phyloP scores from a whole-genome alignment of 2,329 filamentous ascomycete species.

The Curvularia lunata region DNA sequence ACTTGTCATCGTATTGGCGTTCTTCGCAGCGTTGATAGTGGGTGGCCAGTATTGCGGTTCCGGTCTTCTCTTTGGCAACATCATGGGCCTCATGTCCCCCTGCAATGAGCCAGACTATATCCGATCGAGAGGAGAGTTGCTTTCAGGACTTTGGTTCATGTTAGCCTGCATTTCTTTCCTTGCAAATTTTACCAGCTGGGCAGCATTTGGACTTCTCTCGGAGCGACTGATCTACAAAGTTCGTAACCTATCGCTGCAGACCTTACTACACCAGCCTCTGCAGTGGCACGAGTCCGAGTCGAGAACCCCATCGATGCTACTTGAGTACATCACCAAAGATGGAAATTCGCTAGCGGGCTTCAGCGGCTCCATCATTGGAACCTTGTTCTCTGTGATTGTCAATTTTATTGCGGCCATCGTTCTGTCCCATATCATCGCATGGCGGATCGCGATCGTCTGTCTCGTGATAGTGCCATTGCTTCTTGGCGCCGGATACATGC shows the following conservation, averaged over 20 bases:
- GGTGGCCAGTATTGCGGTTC: constrained; percentile 64
- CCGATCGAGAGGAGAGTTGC: constrained; percentile 59
- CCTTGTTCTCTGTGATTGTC: constrained; percentile 69
- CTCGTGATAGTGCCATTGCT: constrained; percentile 72
- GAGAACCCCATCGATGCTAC: constrained; percentile 65
- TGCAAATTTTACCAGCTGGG: constrained; percentile 67
- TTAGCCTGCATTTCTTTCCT: constrained; percentile 66
- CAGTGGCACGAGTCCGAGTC: constrained; percentile 73
- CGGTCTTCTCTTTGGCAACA: constrained; percentile 66
- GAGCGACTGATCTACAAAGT: constrained; percentile 70
- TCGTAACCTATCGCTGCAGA: constrained; percentile 68
- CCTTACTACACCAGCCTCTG: constrained; percentile 69
- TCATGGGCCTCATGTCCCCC: constrained; percentile 62
- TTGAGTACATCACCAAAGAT: constrained; percentile 73
- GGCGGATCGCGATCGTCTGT: constrained; percentile 77
- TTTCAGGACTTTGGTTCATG: constrained; percentile 66
- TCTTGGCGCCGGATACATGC: constrained; percentile 72
- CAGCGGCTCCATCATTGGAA: constrained; percentile 73
- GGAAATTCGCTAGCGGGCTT: constrained; percentile 70
- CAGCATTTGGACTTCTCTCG: constrained; percentile 63
- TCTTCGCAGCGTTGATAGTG: constrained; percentile 60
- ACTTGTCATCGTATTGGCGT: constrained; percentile 55
- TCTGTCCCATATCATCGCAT: constrained; percentile 72
- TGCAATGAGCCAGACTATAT: constrained; percentile 60
- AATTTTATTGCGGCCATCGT: constrained; percentile 73